Base-by-base conservation (phyloP, 2,329 filamentous ascomycete genomes). In the Aspergillus vadensis region DNA sequence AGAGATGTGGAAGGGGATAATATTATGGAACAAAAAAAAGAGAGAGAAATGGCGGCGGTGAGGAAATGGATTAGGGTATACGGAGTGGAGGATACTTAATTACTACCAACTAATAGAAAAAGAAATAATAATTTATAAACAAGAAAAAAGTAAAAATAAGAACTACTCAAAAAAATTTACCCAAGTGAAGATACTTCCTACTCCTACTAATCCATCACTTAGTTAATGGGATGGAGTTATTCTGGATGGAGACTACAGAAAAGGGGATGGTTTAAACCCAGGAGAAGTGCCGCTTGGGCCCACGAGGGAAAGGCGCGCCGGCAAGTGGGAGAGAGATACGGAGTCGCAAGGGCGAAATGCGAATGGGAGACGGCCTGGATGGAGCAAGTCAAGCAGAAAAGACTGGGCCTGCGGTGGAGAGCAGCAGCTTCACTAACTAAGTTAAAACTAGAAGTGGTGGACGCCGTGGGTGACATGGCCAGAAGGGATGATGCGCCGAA, bases 201-300 rank as follows among this genome's bases (percentile, higher is more conserved):
- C 32, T 32, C 39, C 27, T 30, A n/a, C n/a, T n/a, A n/a, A n/a
- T n/a, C n/a, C n/a, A n/a, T 10, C 27, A 30, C 27, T 30, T 12
- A 39, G 17, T 32, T 53, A 41, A 17, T 27, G 27, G 15, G 10
- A 30, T 38, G 52, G 52, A 30, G 27, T 30, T 30, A 12, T 30
- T 7, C 39, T 55, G 52, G 52, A 38, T 14, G 27, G 32, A 25
- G 54, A 48, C 27, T 19, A 49, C 32, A 30, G 30, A 57, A 57
- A 57, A 48, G 54, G 54, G 54, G 54, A 55, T 48, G 27, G 19
- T 47, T 30, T 19, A 41, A 55, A 30, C 21, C 44, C 50, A 61
- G 57, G 59, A 62, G 59, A 59, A 62, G 53, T 60, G 44, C 57
- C 60, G 60, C 60, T 62, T 62, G 57, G 62, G 50, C 62, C 62